These are phyloP conservation scores for Plectosphaerella cucumerina DNA, from an alignment of 2,329 filamentous ascomycete genomes.

Conservation along the genomic window DNA sequence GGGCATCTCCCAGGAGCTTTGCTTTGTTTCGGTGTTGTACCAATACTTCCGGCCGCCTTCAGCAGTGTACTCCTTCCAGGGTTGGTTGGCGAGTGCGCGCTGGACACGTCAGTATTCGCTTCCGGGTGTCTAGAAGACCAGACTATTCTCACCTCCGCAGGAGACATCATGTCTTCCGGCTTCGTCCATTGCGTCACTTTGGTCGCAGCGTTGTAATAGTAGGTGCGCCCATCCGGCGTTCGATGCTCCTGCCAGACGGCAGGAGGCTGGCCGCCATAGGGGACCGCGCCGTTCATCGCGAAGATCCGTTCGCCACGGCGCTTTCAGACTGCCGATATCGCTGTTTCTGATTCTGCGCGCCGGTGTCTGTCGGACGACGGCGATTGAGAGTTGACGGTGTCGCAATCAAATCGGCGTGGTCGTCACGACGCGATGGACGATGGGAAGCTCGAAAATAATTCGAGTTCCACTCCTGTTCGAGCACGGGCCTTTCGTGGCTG, in stretches of 20 bases:
- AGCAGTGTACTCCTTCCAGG: conserved; percentile 90
- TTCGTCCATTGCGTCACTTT: conserved; percentile 94
- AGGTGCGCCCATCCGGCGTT: conserved; percentile 75
- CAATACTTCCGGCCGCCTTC: conserved; percentile 89
- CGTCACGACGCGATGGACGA: too few species aligned
- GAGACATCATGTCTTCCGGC: conserved; percentile 82
- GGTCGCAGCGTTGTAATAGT: conserved; percentile 86
- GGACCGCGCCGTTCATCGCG: conserved; percentile 55
- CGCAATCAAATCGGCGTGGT: too few species aligned
- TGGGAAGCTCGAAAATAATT: too few species aligned
- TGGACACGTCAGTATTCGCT: conserved; percentile 26
- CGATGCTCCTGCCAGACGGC: conserved; percentile 76
- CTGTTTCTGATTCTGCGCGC: too few species aligned
- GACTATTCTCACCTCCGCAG: conserved; percentile 61
- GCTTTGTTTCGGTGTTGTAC: conserved; percentile 87
- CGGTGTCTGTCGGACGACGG: too few species aligned
- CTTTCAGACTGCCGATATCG: too few species aligned
- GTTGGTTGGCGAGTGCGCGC: conserved; percentile 76
- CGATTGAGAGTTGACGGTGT: too few species aligned
- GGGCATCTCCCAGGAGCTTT: conserved; percentile 94
- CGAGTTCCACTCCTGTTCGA: conserved; percentile 15
- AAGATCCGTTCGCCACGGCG: too few species aligned
- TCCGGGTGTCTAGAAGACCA: background rate
- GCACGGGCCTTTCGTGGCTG: conserved; percentile 11
- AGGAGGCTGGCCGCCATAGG: conserved; percentile 37